These are phyloP conservation scores for Penicillium sp. DNA, from an alignment of 2,329 filamentous ascomycete genomes.

Conservation along the genomic window DNA sequence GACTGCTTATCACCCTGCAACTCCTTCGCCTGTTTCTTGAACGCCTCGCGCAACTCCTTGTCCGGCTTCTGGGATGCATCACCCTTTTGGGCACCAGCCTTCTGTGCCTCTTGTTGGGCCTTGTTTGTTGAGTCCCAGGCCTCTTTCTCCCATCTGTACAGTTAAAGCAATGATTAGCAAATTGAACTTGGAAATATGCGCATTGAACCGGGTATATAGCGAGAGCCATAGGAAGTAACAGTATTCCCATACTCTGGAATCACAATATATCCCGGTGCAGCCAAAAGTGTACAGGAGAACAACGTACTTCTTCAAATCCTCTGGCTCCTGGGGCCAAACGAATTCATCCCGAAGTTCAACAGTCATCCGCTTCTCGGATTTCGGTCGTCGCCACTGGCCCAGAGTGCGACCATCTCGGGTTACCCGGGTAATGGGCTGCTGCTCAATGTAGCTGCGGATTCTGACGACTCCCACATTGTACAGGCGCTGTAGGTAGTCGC, in stretches of 20 bases:
- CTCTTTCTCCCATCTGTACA: slow-evolving; percentile 61
- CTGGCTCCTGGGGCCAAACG: slow-evolving; percentile 75
- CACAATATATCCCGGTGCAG: not conserved
- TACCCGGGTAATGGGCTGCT: slow-evolving; percentile 59
- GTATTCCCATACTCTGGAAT: not conserved
- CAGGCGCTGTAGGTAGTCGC: slow-evolving; percentile 87
- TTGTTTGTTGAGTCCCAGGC: slow-evolving; percentile 55
- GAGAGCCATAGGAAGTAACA: not conserved
- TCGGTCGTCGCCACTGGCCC: slow-evolving; percentile 68
- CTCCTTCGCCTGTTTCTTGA: slow-evolving; percentile 63
- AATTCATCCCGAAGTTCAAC: slow-evolving; percentile 87
- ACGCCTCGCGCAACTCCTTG: slow-evolving; percentile 39
- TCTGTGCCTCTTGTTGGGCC: slow-evolving; percentile 43
- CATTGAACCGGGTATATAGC: not conserved
- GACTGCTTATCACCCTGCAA: slow-evolving; percentile 61
- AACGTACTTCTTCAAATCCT: slow-evolving; percentile 59
- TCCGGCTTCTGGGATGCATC: slow-evolving; percentile 31
- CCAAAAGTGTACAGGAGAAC: not conserved
- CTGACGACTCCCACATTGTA: slow-evolving; percentile 74
- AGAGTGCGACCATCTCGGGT: slow-evolving; percentile 38
- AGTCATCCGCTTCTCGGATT: slow-evolving; percentile 86
- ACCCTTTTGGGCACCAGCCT: slow-evolving; percentile 35
- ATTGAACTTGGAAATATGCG: not conserved
- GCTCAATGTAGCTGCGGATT: slow-evolving; percentile 79
- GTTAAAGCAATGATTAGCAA: slow-evolving; percentile 12